Evolutionary conservation across 306 rosid genomes (phyloP), one percentile per base, ranked within the genome.

Genomic region (Medicago ruthenica): DNA sequence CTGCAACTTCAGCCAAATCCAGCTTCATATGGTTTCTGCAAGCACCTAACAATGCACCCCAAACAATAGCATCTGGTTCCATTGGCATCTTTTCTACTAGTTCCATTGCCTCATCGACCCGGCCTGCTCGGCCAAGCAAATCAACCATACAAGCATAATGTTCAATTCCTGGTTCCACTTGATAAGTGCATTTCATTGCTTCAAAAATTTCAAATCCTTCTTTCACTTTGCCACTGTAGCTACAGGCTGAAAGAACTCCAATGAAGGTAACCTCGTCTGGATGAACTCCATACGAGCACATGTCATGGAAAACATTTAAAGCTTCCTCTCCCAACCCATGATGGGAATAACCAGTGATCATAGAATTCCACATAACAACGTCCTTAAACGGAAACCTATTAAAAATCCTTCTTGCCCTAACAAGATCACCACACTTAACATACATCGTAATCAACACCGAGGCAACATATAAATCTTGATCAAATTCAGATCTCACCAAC

Each of bases 81-180:
- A 86, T 84, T 15, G 92, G 83, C 92, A 88, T 88, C 42, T 73
- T 76, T 72, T 88, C 81, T 16, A 88, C 51, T 17, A 88, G 63
- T 57, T 86, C 45, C 90, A 86, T 80, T 76, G 92, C 92, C 51
- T 84, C 87, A 54, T 82, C 68, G 68, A 88, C 83, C 76, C 50
- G 80, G 80, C 88, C 92, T 13, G 88, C 83, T 73, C 90, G 83
- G 57, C 90, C 90, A 24, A 88, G 87, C 53, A 88, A 80, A 88
- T 86, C 92, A 80, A 86, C 88, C 87, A 86, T 80, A 82, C 92
- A 88, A 64, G 88, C 88, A 84, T 86, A 88, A 75, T 86, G 92
- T 70, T 74, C 86, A 7, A 83, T 34, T 84, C 78, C 81, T 17
- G 88, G 85, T 64, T 88, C 84, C 67, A 86, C 86, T 70, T 70